Conservation (phyloP, 1,139 yeast species). For the Magnusiomyces tetraspermus region DNA sequence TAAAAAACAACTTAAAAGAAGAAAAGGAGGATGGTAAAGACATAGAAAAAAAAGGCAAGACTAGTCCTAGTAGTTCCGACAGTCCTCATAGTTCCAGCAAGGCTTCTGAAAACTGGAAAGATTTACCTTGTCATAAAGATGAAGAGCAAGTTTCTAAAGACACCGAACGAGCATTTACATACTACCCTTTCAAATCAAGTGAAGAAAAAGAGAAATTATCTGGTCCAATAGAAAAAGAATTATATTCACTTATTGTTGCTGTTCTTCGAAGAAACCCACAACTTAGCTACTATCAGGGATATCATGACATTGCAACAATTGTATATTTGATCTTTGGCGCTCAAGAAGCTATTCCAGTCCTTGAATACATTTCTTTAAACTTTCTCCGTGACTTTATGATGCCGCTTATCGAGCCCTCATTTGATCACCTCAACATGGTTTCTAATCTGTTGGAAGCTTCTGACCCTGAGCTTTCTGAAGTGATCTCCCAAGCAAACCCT, state of each 20-base stretch:
- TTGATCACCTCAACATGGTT: slow-evolving; percentile 55
- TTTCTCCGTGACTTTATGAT: slow-evolving; percentile 83
- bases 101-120: slow-evolving; percentile 13
- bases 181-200: slow-evolving; percentile 19
- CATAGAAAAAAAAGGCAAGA: no score
- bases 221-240: slow-evolving; percentile 13
- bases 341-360: slow-evolving; percentile 32
- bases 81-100: background rate
- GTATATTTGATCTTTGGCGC: slow-evolving; percentile 47
- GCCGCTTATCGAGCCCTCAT: slow-evolving; percentile 53
- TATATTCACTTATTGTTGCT: slow-evolving; percentile 43
- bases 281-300: slow-evolving; percentile 82
- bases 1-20: no score
- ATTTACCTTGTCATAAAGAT: slow-evolving; percentile 47
- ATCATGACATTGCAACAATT: slow-evolving; percentile 74
- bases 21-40: no score
- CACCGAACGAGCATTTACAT: slow-evolving; percentile 57
- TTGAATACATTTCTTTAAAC: slow-evolving; percentile 50
- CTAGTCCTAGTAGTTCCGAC: background rate
- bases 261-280: slow-evolving; percentile 53
- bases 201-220: slow-evolving; percentile 18
- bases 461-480: slow-evolving; percentile 44
- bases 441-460: slow-evolving; percentile 47
- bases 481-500: slow-evolving; percentile 42
- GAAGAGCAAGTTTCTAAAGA: slow-evolving; percentile 75